Evolutionary conservation across 108 stramenopile genomes (phyloP), one percentile per base, ranked within the genome.

Genomic region (Cyclotella distinguenda): DNA sequence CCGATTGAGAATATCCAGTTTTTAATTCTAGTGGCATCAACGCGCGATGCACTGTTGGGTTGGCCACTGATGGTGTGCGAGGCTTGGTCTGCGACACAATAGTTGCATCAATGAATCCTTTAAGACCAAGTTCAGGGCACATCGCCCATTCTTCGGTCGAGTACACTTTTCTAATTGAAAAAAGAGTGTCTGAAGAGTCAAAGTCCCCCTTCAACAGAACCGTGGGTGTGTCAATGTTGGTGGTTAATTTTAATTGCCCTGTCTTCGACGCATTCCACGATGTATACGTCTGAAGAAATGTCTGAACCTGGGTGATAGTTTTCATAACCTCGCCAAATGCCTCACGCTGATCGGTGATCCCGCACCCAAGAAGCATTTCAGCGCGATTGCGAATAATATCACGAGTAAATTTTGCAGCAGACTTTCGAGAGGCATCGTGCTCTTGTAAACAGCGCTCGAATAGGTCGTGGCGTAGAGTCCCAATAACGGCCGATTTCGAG

Each of bases 11-110:
- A 68, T 93, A 85, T 19, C 91, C 91, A 31, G 95, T 95, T 60
- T 95, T 95, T 33, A 95, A 70, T 62, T 95, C 91, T 31, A 95
- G 28, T 15, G 84, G 75, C 74, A 93, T 73, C 36, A 89, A 67
- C 65, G 63, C 43, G 43, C 66, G 68, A 58, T 55, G 43, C 12
- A 46, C 47, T 10, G 19, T 15, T 3, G 57, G 45, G 4, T 33
- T 34, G 39, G 33, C n/a, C 5, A 34, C 43, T 28, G 1, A 15
- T 53, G 27, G 40, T 27, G 7, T 21, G 2, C 45, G 28, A 16
- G 68, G 61, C 33, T 74, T 74, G 7, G 84, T 88, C 6, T 56
- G 59, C 1, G 88, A 82, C 45, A 83, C 64, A 13, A 93, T 56
- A 6, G 90, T 86, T 21, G 86, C 86, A 68, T 95, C 95, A 22